phyloP scores from a whole-genome alignment of 2,329 filamentous ascomycete species.

The Epichloe gansuensis region DNA sequence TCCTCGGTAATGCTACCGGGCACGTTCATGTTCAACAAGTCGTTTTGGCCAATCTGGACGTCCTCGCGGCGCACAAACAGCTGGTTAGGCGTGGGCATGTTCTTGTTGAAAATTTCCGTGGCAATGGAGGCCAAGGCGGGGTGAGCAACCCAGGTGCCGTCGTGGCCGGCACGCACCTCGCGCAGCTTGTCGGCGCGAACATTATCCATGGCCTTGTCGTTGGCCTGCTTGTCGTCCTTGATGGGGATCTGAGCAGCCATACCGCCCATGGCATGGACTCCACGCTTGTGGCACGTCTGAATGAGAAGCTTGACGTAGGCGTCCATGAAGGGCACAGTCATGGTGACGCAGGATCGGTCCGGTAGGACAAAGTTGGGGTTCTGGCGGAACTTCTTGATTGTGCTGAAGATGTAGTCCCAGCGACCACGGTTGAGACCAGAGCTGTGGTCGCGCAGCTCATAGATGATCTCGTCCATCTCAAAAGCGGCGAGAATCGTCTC shows the following conservation, averaged over 20 bases:
- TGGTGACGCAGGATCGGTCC: conserved; percentile 81
- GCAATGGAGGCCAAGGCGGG: conserved; percentile 83
- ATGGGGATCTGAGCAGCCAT: conserved; percentile 99
- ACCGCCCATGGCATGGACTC: conserved; percentile 97
- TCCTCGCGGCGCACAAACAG: conserved; percentile 84
- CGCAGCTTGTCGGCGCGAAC: conserved; percentile 93
- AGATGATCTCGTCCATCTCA: conserved; percentile 99
- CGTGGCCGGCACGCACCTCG: conserved; percentile 88
- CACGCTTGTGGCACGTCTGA: conserved; percentile 92
- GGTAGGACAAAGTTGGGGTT: conserved; percentile 88
- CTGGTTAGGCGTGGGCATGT: conserved; percentile 99
- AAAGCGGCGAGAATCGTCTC: conserved; percentile 97
- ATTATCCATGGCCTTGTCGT: conserved; percentile 86
- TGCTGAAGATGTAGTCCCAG: conserved; percentile 99
- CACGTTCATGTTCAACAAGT: conserved; percentile 96
- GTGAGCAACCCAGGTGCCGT: conserved; percentile 95
- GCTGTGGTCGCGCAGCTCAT: conserved; percentile 93
- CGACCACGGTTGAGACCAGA: conserved; percentile 95
- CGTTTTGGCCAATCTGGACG: conserved; percentile 71
- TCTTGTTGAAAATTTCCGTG: conserved; percentile 85
- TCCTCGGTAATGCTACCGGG: conserved; percentile 84
- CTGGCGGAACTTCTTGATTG: conserved; percentile 98
- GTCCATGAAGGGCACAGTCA: conserved; percentile 98
- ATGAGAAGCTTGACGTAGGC: conserved; percentile 92
- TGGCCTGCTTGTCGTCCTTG: conserved; percentile 83